These are phyloP conservation scores for Podila verticillata DNA, from an alignment of 192 early-diverging fungal genomes.

Conservation along the genomic window DNA sequence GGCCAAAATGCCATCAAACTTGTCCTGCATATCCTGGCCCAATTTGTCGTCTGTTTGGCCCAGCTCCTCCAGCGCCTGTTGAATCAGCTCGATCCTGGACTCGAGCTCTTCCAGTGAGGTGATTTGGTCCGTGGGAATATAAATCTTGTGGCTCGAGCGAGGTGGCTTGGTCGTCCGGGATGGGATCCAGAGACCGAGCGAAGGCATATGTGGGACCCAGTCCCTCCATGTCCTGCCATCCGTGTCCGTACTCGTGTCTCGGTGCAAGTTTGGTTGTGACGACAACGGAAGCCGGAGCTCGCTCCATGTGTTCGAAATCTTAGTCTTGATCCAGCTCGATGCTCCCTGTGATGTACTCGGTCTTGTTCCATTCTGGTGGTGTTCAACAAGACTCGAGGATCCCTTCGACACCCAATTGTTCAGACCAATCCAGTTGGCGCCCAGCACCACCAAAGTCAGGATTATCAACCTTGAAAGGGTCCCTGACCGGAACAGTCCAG, in stretches of 20 bases:
- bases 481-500: constrained; percentile 28
- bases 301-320: constrained; percentile 10
- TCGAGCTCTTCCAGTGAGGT: constrained; percentile 31
- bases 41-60: constrained; percentile 13
- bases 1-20: background rate
- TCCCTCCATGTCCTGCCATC: constrained; percentile 4
- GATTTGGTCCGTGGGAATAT: constrained; percentile 29
- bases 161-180: background rate
- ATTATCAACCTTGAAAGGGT: constrained; percentile 20
- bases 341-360: background rate
- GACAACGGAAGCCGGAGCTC: background rate
- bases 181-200: constrained; percentile 28
- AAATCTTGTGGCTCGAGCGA: constrained; percentile 2
- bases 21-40: constrained; percentile 3
- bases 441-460: constrained; percentile 9
- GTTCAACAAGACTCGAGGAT: background rate
- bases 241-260: no score
- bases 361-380: background rate
- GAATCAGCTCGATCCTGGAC: constrained; percentile 29
- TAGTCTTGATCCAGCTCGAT: background rate
- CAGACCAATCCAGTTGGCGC: constrained; percentile 1
- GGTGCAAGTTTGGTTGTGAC: background rate
- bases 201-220: constrained; percentile 31
- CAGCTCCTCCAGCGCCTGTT: constrained; percentile 19
- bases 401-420: no score